Evolutionary conservation across 2,329 filamentous ascomycete species (phyloP), one percentile per base, ranked within the genome.

Genomic region (Beauveria varroae): DNA sequence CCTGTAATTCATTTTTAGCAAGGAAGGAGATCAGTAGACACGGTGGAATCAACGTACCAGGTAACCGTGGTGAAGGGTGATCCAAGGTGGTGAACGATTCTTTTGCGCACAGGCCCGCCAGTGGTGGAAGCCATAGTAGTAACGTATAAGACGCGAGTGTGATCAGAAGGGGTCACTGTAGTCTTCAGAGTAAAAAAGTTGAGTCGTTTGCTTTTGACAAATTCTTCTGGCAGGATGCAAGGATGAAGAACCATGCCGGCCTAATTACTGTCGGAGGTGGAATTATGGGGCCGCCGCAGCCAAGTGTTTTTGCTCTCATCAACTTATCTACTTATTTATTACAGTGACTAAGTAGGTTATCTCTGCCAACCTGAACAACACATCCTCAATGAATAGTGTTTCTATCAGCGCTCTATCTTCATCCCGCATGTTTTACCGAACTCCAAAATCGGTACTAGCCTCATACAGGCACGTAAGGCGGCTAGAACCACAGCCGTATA

Each of bases 21-120:
- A 14, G 18, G 22, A 10, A 7, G 3, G n/a, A n/a, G 12, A n/a
- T 20, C 14, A 16, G n/a, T 5, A 37, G n/a, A 16, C 16, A 26
- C 10, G 16, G 28, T 40, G 18, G 54, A 22, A 24, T n/a, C 50
- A 24, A 30, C 75, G 47, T 72, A 89, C 88, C 86, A 89, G 70
- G 79, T 72, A 12, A 80, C 76, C 6, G 77, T 72, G 2, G 86
- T 85, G 69, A 84, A 90, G 0, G 87, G 86, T 3, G 84, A 84
- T 53, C 88, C 85, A 26, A 88, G 79, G 66, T 86, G 86, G 68
- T 87, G 85, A 20, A 87, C 75, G 9, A 83, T 77, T 68, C 81
- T 87, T 63, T 83, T 87, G 50, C 80, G 79, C 18, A 58, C 62
- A 2, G 66, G 59, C 50, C 67, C 66, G 43, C 67, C 60, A n/a